Evolutionary conservation across 257 asterid genomes (phyloP).

Genomic region (Coffea canephora): DNA sequence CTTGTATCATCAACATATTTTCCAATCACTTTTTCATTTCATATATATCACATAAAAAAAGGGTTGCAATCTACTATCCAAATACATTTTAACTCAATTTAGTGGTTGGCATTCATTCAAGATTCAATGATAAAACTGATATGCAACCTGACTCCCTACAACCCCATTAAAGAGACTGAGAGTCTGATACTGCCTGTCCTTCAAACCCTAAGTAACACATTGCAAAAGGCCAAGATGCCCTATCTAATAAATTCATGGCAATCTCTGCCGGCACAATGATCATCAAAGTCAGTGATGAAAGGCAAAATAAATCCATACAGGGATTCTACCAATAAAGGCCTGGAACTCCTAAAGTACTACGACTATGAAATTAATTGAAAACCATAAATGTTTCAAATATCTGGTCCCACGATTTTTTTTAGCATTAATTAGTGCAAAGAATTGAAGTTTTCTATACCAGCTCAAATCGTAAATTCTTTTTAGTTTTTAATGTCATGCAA

Average conservation of each 20-base stretch:
- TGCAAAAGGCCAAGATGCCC: background rate
- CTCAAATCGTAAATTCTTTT: background rate
- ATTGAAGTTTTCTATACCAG: background rate
- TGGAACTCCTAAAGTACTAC: background rate
- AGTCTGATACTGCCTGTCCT: background rate
- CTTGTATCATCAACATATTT: too few species aligned
- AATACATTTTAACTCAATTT: background rate
- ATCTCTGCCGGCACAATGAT: slow-evolving; percentile 5
- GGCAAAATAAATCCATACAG: slow-evolving; percentile 3
- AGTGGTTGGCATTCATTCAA: background rate
- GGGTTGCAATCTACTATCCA: too few species aligned
- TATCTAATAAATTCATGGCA: slow-evolving; percentile 5
- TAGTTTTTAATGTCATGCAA: background rate
- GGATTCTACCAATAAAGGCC: background rate
- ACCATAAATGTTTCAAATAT: background rate
- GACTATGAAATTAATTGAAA: background rate
- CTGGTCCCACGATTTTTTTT: background rate
- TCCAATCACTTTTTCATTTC: too few species aligned
- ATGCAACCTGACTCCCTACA: background rate
- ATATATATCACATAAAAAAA: too few species aligned
- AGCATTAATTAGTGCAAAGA: background rate
- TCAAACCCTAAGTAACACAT: too few species aligned
- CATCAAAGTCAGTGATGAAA: background rate
- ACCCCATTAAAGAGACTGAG: background rate
- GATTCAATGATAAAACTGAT: background rate